These are phyloP conservation scores for Amauroascus verrucosus DNA, from an alignment of 2,329 filamentous ascomycete species.

Conservation along the genomic window DNA sequence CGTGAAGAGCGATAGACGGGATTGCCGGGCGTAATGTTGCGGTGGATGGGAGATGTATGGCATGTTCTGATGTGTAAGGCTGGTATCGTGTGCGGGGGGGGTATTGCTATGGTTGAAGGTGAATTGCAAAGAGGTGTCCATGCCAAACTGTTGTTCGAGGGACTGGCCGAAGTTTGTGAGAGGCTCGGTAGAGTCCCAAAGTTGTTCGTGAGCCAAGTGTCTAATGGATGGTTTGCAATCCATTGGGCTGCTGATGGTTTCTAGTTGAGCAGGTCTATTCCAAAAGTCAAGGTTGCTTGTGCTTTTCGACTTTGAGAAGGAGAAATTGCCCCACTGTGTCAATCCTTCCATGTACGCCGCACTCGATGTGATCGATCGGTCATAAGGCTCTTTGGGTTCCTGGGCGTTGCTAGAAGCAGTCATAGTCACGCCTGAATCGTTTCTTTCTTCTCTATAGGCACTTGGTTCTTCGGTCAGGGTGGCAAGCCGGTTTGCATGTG, in stretches of 20 bases:
- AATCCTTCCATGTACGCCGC: neutral
- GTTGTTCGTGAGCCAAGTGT: neutral
- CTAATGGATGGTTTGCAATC: neutral
- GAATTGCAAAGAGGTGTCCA: neutral
- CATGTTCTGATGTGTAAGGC: neutral
- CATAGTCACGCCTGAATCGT: constrained; percentile 2
- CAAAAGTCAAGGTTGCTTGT: neutral
- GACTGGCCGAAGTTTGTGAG: neutral
- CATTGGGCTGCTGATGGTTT: neutral
- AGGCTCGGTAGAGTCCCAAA: neutral
- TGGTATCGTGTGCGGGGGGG: neutral
- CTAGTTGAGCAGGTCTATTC: neutral
- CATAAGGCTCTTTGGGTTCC: neutral
- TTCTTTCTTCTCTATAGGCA: neutral
- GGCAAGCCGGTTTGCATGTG: neutral
- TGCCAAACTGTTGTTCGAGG: constrained; percentile 1
- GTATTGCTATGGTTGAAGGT: neutral
- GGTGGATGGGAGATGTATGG: neutral
- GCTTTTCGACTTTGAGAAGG: neutral
- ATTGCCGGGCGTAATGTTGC: neutral
- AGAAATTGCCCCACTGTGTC: neutral
- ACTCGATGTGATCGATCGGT: neutral
- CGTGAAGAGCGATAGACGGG: neutral
- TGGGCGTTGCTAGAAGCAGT: neutral
- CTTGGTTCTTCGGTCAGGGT: neutral